These are phyloP conservation scores for Backusella westeae DNA, from an alignment of 192 early-diverging fungal species.

Conservation along the genomic window DNA sequence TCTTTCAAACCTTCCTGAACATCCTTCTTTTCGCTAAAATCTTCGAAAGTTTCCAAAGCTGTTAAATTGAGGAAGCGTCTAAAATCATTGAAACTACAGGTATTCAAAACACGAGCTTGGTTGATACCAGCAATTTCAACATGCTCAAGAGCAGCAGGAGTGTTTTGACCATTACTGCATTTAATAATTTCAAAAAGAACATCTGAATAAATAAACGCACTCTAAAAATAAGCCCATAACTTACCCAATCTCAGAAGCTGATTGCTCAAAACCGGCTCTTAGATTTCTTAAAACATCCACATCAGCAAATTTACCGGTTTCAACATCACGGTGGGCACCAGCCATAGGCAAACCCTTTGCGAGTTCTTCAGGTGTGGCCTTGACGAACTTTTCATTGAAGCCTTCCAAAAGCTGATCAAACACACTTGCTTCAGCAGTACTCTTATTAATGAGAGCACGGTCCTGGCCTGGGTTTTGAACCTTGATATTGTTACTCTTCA, in stretches of 20 bases:
- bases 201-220: neutral
- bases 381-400: slow-evolving; percentile 24
- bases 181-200: neutral
- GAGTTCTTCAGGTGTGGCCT: slow-evolving; percentile 26
- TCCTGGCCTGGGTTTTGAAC: neutral
- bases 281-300: neutral
- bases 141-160: slow-evolving; percentile 34
- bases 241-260: slow-evolving; percentile 30
- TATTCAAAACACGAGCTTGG: slow-evolving; percentile 36
- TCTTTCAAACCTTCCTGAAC: slow-evolving; percentile 33
- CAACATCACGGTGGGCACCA: slow-evolving; percentile 33
- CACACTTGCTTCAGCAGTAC: neutral
- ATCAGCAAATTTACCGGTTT: slow-evolving; percentile 22
- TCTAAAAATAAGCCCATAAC: neutral
- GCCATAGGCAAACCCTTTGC: slow-evolving; percentile 23
- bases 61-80: slow-evolving; percentile 36
- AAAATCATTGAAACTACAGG: slow-evolving; percentile 53
- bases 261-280: slow-evolving; percentile 15
- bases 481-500: neutral
- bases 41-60: slow-evolving; percentile 32
- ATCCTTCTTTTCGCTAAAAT: slow-evolving; percentile 25
- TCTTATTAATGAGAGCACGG: neutral
- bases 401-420: slow-evolving; percentile 10
- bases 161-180: slow-evolving; percentile 39
- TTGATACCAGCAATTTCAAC: slow-evolving; percentile 47